These are phyloP conservation scores for Endoconidiophora laricicola DNA, from an alignment of 2,329 filamentous ascomycete species.

Conservation along the genomic window DNA sequence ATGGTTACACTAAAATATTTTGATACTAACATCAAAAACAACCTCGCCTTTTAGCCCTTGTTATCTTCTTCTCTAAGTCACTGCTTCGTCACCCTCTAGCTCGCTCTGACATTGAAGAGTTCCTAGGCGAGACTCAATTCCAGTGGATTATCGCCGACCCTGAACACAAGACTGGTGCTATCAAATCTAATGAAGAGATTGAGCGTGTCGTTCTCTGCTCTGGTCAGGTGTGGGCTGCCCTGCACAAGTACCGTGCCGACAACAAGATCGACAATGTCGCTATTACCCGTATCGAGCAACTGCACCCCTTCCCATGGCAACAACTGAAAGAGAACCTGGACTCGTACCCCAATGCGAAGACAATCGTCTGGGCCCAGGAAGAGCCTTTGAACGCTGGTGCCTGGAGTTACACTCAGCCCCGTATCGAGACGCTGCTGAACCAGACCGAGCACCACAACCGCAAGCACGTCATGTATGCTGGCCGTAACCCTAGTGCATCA, in stretches of 20 bases:
- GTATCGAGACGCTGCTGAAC: conserved; percentile 92
- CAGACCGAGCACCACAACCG: conserved; percentile 81
- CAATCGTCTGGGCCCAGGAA: conserved; percentile 93
- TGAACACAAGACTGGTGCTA: conserved; percentile 57
- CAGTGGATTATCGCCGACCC: conserved; percentile 90
- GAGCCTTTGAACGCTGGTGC: conserved; percentile 94
- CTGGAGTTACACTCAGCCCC: conserved; percentile 93
- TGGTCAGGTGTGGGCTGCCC: conserved; percentile 81
- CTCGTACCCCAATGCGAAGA: conserved; percentile 91
- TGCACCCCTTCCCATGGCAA: conserved; percentile 98
- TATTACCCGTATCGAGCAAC: conserved; percentile 89
- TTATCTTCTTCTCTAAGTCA: conserved; percentile 98
- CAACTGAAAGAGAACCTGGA: conserved; percentile 94
- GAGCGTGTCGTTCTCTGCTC: conserved; percentile 89
- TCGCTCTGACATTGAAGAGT: conserved; percentile 78
- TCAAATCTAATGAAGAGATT: conserved; percentile 70
- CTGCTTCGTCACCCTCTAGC: conserved; percentile 87
- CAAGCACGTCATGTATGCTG: conserved; percentile 94
- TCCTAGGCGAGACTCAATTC: conserved; percentile 84
- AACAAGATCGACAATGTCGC: conserved; percentile 81
- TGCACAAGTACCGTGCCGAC: conserved; percentile 78
- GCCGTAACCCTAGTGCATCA: conserved; percentile 79
- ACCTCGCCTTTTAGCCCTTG: conserved; percentile 42
- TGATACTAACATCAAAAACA: neutral
- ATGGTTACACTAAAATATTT: conserved; percentile 15